Evolutionary conservation across 441 rosid species (phyloP).

Genomic region (Brassica hybrid): DNA sequence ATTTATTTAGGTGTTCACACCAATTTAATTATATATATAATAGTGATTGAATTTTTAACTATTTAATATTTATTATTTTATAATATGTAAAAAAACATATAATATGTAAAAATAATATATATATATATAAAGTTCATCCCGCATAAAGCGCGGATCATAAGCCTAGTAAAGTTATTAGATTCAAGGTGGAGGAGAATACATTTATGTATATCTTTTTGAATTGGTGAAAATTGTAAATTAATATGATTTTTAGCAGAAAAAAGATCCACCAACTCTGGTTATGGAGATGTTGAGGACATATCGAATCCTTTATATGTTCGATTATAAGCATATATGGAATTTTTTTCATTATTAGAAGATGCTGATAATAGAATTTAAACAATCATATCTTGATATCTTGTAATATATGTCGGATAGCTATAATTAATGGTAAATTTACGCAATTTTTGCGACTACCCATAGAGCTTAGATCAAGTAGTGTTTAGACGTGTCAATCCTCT

Average conservation of each 20-base stretch:
- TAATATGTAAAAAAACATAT: no score
- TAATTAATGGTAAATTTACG: not conserved
- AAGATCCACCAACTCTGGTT: conserved; percentile 24
- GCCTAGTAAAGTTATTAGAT: conserved; percentile 34
- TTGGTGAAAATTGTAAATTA: conserved; percentile 10
- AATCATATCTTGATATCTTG: conserved; percentile 17
- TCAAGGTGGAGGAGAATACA: conserved; percentile 34
- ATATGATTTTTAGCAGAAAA: conserved; percentile 6
- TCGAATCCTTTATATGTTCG: conserved; percentile 23
- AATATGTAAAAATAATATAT: no score
- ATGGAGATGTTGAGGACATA: conserved; percentile 32
- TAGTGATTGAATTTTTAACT: no score
- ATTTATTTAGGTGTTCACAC: no score
- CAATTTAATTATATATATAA: no score
- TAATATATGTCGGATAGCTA: conserved; percentile 27
- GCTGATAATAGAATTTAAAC: conserved; percentile 22
- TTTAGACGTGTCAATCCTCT: no score
- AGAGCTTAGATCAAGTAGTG: no score
- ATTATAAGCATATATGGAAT: conserved; percentile 21
- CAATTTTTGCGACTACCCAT: no score
- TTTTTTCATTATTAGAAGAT: conserved; percentile 29
- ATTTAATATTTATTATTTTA: no score
- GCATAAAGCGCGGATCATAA: no score
- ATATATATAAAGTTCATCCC: no score
- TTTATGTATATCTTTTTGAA: conserved; percentile 24